Percentiles rank a stretch among this genome's conserved stretches.
Conservation (phyloP, 1,284 basidiomycete species). For the Ganoderma lucidum region DNA sequence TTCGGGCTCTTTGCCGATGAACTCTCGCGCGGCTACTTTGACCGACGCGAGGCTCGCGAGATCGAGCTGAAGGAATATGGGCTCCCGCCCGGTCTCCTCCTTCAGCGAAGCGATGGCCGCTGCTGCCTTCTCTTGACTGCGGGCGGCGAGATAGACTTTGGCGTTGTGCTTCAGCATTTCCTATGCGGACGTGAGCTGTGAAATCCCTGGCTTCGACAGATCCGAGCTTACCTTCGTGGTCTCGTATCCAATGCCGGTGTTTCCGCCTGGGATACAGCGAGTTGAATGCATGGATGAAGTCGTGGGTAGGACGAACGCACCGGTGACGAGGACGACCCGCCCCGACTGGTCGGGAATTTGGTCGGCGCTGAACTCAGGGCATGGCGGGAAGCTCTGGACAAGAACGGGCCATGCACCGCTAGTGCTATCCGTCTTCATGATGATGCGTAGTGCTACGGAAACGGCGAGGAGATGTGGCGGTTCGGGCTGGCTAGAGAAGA, state of each 20-base stretch:
- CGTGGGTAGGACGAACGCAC: slow-evolving; percentile 14
- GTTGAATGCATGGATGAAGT: too few relatives aligned
- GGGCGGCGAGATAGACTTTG: slow-evolving; percentile 59
- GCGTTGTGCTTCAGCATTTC: slow-evolving; percentile 55
- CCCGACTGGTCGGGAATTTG: slow-evolving; percentile 49
- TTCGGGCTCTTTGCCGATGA: slow-evolving; percentile 51
- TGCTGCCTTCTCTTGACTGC: slow-evolving; percentile 48
- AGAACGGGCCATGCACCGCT: background rate
- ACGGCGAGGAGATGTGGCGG: background rate
- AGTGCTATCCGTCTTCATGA: background rate
- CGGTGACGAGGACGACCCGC: slow-evolving; percentile 51
- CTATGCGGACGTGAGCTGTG: slow-evolving; percentile 27
- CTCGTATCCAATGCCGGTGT: slow-evolving; percentile 51
- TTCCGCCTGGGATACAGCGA: slow-evolving; percentile 41
- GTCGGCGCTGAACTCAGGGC: slow-evolving; percentile 38
- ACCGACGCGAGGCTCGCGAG: slow-evolving; percentile 53
- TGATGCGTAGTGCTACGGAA: background rate
- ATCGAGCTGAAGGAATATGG: slow-evolving; percentile 56
- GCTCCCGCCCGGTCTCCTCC: slow-evolving; percentile 44
- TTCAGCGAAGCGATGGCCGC: slow-evolving; percentile 54
- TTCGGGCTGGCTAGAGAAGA: background rate
- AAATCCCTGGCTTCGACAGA: background rate
- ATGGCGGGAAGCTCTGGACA: slow-evolving; percentile 13
- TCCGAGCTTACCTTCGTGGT: slow-evolving; percentile 37
- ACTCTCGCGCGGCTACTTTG: slow-evolving; percentile 51